These are phyloP conservation scores for Leptographium lundbergii DNA, from an alignment of 2,329 filamentous ascomycete genomes.

Conservation along the genomic window DNA sequence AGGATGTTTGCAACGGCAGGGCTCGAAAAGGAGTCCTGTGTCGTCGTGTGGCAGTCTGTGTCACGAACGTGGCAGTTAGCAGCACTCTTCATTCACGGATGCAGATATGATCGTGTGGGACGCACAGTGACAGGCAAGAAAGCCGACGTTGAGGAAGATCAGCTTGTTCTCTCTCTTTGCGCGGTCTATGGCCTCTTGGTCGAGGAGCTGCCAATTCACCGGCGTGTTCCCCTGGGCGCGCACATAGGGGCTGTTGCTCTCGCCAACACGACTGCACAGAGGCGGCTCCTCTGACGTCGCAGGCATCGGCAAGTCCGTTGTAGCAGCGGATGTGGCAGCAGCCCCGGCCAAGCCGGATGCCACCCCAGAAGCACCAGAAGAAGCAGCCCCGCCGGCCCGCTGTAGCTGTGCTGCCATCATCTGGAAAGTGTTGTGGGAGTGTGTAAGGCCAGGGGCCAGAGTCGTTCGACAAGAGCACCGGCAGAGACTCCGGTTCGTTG, in stretches of 20 bases:
- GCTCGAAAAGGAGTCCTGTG: slow-evolving; percentile 81
- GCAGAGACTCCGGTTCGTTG: neutral
- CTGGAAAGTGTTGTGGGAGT: neutral
- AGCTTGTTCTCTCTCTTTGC: slow-evolving; percentile 75
- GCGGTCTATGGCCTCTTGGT: slow-evolving; percentile 59
- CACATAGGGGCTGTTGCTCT: slow-evolving; percentile 43
- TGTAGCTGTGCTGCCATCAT: slow-evolving; percentile 15
- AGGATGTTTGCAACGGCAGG: slow-evolving; percentile 66
- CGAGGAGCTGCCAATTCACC: slow-evolving; percentile 87
- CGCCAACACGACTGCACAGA: slow-evolving; percentile 23
- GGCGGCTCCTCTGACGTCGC: slow-evolving; percentile 10
- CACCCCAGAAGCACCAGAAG: slow-evolving; percentile 5
- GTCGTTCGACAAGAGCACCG: neutral
- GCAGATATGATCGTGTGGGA: neutral
- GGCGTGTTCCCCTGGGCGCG: slow-evolving; percentile 66
- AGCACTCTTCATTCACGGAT: neutral
- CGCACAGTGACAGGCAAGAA: slow-evolving; percentile 83
- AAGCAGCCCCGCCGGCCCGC: slow-evolving; percentile 12
- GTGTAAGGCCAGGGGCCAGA: neutral
- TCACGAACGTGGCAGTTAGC: neutral
- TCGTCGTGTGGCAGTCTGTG: slow-evolving; percentile 77
- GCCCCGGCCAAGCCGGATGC: slow-evolving; percentile 3
- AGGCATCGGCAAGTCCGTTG: neutral
- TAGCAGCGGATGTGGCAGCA: neutral
- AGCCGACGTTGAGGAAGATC: slow-evolving; percentile 89